A percentile compares a stretch with the other conserved stretches of the same genome.
Evolutionary conservation across 495 filamentous ascomycete species (phyloP).

Genomic region (Xylaria longipes): DNA sequence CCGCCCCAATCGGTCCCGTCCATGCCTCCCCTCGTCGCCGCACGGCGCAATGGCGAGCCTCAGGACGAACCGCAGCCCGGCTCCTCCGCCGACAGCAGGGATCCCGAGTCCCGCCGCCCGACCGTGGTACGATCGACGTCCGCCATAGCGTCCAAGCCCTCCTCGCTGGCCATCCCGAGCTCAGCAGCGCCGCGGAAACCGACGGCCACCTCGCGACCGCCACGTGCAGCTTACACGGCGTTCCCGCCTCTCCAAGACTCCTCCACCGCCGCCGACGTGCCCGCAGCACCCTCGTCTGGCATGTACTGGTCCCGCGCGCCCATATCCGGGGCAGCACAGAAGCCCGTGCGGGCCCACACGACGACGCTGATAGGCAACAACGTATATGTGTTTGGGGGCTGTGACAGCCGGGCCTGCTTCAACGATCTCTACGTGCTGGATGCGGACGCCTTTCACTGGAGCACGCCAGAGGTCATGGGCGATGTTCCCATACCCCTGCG

Average conservation of each 20-base stretch:
- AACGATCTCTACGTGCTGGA: constrained; percentile 71
- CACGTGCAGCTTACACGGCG: constrained; percentile 45
- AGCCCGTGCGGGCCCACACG: constrained; percentile 66
- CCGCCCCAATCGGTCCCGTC: constrained; percentile 30
- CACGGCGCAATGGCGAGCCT: constrained; percentile 31
- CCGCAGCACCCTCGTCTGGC: constrained; percentile 65
- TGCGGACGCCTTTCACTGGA: constrained; percentile 70
- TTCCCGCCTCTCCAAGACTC: constrained; percentile 65
- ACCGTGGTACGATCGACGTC: constrained; percentile 56
- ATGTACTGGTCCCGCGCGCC: constrained; percentile 73
- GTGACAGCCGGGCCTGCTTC: constrained; percentile 67
- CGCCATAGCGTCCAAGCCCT: constrained; percentile 54
- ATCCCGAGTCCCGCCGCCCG: constrained; percentile 41
- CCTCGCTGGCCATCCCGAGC: constrained; percentile 31
- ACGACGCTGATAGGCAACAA: constrained; percentile 66
- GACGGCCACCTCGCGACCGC: constrained; percentile 38
- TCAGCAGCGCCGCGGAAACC: constrained; percentile 35
- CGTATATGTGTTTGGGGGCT: constrained; percentile 71
- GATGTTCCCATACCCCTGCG: constrained; percentile 66
- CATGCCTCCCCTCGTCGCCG: constrained; percentile 35
- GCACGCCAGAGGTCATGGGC: constrained; percentile 61
- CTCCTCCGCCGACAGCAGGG: constrained; percentile 47
- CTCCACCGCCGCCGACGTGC: constrained; percentile 62
- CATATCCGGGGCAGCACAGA: constrained; percentile 61
- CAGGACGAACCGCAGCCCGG: constrained; percentile 49